A percentile compares a stretch with the other conserved stretches of the same genome.
Conservation (phyloP, 2,329 filamentous ascomycete genomes). For the Byssoonygena ceratinophila region DNA sequence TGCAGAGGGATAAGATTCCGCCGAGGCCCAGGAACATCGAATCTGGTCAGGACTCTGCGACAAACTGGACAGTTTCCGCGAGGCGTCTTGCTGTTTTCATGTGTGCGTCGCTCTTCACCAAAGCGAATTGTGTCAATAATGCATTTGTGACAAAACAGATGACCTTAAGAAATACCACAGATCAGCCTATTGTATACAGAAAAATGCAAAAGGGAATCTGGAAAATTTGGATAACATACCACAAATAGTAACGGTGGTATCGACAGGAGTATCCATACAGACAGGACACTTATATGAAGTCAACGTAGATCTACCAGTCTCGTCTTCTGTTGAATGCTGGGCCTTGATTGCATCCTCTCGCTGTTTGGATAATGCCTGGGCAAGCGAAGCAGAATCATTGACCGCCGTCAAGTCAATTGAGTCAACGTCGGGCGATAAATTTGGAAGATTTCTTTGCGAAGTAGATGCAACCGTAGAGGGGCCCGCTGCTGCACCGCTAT, state of each 20-base stretch:
- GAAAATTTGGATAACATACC: slow-evolving; percentile 38
- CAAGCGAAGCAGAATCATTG: slow-evolving; percentile 32
- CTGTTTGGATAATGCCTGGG: slow-evolving; percentile 43
- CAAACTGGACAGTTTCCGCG: slow-evolving; percentile 39
- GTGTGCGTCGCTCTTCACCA: slow-evolving; percentile 41
- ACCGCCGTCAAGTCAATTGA: slow-evolving; percentile 43
- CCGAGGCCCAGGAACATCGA: slow-evolving; percentile 28
- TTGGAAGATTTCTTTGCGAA: neutral
- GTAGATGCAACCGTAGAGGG: neutral
- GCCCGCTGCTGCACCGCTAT: slow-evolving; percentile 6
- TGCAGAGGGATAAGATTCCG: slow-evolving; percentile 32
- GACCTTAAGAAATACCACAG: slow-evolving; percentile 37
- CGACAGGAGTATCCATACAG: slow-evolving; percentile 51
- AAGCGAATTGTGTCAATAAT: slow-evolving; percentile 50
- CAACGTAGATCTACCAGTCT: slow-evolving; percentile 30
- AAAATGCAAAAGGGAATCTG: neutral
- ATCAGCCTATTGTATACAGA: neutral
- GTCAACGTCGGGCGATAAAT: slow-evolving; percentile 28
- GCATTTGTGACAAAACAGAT: slow-evolving; percentile 55
- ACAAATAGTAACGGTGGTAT: slow-evolving; percentile 51
- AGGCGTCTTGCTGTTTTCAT: slow-evolving; percentile 23
- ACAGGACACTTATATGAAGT: slow-evolving; percentile 50
- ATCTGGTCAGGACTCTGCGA: slow-evolving; percentile 32
- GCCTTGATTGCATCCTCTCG: slow-evolving; percentile 42
- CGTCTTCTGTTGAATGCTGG: slow-evolving; percentile 25